phyloP scores from a whole-genome alignment of 148 eudicot species.

The Fagopyrum esculentum region DNA sequence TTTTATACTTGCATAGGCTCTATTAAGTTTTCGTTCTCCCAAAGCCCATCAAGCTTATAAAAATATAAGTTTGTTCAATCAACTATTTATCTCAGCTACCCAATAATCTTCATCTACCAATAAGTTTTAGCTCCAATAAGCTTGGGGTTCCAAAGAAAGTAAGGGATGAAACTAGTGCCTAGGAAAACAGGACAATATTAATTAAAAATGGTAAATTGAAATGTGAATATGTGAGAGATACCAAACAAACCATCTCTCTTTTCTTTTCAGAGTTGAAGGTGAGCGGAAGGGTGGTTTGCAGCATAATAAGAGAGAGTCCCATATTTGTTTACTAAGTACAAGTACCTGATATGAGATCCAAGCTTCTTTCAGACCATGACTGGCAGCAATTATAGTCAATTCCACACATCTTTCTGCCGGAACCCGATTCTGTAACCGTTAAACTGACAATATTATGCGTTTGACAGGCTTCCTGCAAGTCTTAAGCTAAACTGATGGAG shows the following conservation, averaged over 20 bases:
- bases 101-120: no score
- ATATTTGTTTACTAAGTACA: not conserved
- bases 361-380: constrained; percentile 87
- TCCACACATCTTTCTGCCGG: constrained; percentile 85
- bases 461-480: not conserved
- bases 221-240: not conserved
- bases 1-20: no score
- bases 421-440: constrained; percentile 57
- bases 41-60: no score
- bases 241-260: not conserved
- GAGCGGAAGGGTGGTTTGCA: no score
- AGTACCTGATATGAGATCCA: constrained; percentile 97
- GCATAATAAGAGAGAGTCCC: not conserved
- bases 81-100: no score
- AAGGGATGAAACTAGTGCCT: not conserved
- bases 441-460: not conserved
- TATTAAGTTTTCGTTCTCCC: no score
- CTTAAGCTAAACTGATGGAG: not conserved
- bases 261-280: not conserved
- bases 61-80: no score
- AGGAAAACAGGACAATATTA: not conserved
- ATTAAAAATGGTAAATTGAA: no score
- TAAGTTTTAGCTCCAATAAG: no score
- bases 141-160: no score
- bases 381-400: constrained; percentile 83